Conservation (phyloP, 352 stramenopile species). For the Globisporangium mamillatum region DNA sequence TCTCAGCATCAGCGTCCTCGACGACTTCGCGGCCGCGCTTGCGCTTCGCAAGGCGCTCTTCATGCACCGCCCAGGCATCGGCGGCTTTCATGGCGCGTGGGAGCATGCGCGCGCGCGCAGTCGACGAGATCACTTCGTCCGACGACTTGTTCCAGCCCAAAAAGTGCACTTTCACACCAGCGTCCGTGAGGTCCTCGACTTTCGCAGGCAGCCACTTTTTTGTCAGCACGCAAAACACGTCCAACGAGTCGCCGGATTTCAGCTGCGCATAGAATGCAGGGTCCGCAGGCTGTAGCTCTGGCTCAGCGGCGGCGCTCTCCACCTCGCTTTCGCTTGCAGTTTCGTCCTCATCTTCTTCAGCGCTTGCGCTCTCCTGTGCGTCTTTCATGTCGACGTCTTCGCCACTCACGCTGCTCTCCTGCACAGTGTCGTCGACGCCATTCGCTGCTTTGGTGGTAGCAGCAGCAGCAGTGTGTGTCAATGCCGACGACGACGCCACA, state of each 20-base stretch:
- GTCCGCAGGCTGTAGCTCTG: neutral
- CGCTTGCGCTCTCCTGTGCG: neutral
- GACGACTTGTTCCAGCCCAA: slow-evolving; percentile 63
- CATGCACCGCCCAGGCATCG: slow-evolving; percentile 38
- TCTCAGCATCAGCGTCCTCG: neutral
- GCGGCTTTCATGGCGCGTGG: slow-evolving; percentile 33
- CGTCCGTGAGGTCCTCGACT: slow-evolving; percentile 33
- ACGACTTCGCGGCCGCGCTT: slow-evolving; percentile 26
- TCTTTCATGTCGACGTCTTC: slow-evolving; percentile 10
- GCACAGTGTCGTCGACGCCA: neutral
- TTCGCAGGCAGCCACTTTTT: slow-evolving; percentile 62
- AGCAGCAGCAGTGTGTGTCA: neutral
- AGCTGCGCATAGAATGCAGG: slow-evolving; percentile 22
- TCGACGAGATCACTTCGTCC: slow-evolving; percentile 44
- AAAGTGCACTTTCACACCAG: slow-evolving; percentile 48
- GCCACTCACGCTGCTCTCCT: neutral
- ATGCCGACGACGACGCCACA: neutral
- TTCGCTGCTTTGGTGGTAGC: neutral
- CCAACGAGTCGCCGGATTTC: slow-evolving; percentile 38
- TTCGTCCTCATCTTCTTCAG: neutral
- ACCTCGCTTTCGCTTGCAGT: neutral
- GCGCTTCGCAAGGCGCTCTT: slow-evolving; percentile 45
- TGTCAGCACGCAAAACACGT: slow-evolving; percentile 52
- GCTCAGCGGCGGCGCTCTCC: neutral
- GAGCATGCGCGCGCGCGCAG: slow-evolving; percentile 35